Evolutionary conservation across 805 yeast species (phyloP).

Genomic region (Pichia scutulata): DNA sequence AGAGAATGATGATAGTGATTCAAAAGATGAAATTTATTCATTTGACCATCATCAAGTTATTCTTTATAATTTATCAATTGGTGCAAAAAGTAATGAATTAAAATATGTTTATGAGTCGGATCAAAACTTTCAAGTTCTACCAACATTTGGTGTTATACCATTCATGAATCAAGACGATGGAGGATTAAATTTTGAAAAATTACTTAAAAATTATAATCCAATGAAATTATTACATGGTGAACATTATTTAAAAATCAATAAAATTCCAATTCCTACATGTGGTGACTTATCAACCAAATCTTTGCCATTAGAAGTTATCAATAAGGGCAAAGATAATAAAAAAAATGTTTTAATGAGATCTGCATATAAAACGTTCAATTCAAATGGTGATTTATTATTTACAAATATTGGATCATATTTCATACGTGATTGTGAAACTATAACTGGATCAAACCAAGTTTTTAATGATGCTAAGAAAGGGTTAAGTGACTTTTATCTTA

Average conservation of each 20-base stretch:
- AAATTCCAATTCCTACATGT: constrained; percentile 71
- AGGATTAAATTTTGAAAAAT: constrained; percentile 47
- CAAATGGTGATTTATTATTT: constrained; percentile 57
- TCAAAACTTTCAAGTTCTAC: constrained; percentile 73
- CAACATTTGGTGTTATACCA: constrained; percentile 87
- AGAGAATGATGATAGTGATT: constrained; percentile 34
- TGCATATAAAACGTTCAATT: constrained; percentile 64
- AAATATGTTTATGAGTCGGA: constrained; percentile 73
- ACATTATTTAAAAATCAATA: constrained; percentile 72
- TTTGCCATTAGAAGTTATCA: constrained; percentile 64
- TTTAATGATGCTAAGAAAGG: constrained; percentile 37
- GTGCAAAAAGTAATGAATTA: constrained; percentile 72
- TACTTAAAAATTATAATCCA: constrained; percentile 80
- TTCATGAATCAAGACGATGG: constrained; percentile 58
- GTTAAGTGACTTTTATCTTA: constrained; percentile 45
- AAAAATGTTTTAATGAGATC: constrained; percentile 75
- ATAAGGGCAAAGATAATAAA: constrained; percentile 48
- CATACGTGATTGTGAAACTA: constrained; percentile 65
- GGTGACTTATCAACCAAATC: constrained; percentile 56
- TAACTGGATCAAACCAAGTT: constrained; percentile 40
- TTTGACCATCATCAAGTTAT: constrained; percentile 67
- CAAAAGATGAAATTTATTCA: constrained; percentile 39
- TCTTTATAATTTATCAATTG: constrained; percentile 83
- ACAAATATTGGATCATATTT: constrained; percentile 80
- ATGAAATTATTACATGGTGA: constrained; percentile 91